Evolutionary conservation across 2,329 filamentous ascomycete species (phyloP), one percentile per base, ranked within the genome.

Genomic region (Chalaropsis ovoidea): DNA sequence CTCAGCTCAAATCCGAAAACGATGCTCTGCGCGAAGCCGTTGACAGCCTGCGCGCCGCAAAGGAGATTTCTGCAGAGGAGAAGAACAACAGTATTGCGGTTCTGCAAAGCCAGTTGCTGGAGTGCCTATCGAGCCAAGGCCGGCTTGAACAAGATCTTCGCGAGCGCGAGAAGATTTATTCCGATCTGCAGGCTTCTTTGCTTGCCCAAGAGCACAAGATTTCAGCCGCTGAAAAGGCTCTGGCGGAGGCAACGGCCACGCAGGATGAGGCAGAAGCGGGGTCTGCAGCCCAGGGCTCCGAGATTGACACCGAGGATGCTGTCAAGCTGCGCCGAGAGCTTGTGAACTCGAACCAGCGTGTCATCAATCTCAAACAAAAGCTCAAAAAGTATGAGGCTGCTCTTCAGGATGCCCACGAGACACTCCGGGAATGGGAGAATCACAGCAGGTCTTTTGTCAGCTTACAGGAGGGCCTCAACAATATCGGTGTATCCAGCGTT

Each of bases 301-400:
- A 10, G 8, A 6, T 61, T 6, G 41, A 31, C n/a, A 35, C 52
- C 17, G 61, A 61, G 22, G 13, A 56, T 15, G 47, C 39, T 22
- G 35, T 27, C 27, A 63, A 52, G 27, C 39, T 67, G 8, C 13
- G 19, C 8, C 39, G 27, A 15, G 27, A 67, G 17, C 61, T 68
- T 5, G 17, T 56, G 22, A 56, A 68, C 24, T 66, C 68, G 19
- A 68, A 69, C 47, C 68, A 68, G 56, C 56, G 68, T 31, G 65
- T 69, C n/a, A 62, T 66, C 43, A 67, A 68, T 54, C 63, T 69
- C 17, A 65, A 66, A 58, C 43, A 62, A 1, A 68, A 66, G 19
- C 49, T 69, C 17, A 66, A 67, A 19, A 66, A 62, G 15, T 65
- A 66, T 31, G 68, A 69, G 52, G 17, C 41, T 45, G 24, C 61